Percentiles rank a stretch among this genome's conserved stretches.
These are phyloP conservation scores for Trichophyton rubrum DNA, from an alignment of 2,329 filamentous ascomycete species.

Conservation along the genomic window DNA sequence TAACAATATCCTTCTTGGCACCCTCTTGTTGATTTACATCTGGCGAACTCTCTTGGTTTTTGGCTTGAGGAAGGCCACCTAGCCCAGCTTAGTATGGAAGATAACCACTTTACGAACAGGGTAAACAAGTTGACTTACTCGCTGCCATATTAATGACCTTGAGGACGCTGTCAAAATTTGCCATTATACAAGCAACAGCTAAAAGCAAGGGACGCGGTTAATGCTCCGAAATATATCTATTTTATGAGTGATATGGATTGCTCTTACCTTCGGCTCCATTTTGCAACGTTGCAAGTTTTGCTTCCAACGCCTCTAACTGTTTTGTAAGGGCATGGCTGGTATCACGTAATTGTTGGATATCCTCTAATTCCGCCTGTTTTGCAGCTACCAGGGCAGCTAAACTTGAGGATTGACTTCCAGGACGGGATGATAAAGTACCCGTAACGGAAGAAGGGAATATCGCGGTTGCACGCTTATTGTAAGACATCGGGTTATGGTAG, in stretches of 20 bases:
- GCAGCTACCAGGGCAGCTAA: slow-evolving; percentile 50
- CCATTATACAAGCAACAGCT: slow-evolving; percentile 54
- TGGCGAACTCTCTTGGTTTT: background rate
- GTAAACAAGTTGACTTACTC: slow-evolving; percentile 34
- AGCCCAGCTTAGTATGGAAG: background rate
- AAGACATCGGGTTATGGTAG: background rate
- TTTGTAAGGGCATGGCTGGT: slow-evolving; percentile 48
- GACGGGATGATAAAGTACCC: slow-evolving; percentile 21
- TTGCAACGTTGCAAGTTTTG: slow-evolving; percentile 48
- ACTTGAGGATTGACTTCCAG: slow-evolving; percentile 38
- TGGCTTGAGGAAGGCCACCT: slow-evolving; percentile 1
- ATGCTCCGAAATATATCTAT: background rate
- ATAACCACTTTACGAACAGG: background rate
- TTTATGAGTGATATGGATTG: background rate
- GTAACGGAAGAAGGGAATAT: slow-evolving; percentile 12
- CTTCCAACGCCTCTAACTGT: slow-evolving; percentile 51
- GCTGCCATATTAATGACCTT: slow-evolving; percentile 53
- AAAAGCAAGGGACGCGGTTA: slow-evolving; percentile 4
- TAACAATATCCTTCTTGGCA: slow-evolving; percentile 5
- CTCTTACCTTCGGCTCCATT: slow-evolving; percentile 48
- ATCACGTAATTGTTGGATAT: slow-evolving; percentile 49
- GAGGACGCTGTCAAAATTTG: slow-evolving; percentile 55
- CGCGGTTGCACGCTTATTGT: slow-evolving; percentile 1
- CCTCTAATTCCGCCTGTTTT: slow-evolving; percentile 52
- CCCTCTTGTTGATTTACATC: slow-evolving; percentile 9